These are phyloP conservation scores for Dunaliella sp. DNA, from an alignment of 139 green algal genomes.

Conservation along the genomic window DNA sequence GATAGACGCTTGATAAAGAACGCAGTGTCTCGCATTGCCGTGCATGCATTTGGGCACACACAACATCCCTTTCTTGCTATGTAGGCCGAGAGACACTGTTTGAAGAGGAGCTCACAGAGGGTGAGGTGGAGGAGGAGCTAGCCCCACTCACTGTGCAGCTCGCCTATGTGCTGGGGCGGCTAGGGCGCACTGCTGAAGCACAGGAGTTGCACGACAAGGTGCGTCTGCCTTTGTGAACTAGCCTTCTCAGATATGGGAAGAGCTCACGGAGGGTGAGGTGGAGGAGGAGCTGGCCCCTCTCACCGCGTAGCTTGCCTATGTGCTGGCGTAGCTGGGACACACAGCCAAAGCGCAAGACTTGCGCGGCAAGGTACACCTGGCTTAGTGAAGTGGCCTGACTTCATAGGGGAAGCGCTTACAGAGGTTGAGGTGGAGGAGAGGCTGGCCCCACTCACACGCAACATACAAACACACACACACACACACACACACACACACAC, in stretches of 20 bases:
- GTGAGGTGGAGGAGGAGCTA: conserved; percentile 86
- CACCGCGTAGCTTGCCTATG: conserved; percentile 53
- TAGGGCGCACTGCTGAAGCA: conserved; percentile 46
- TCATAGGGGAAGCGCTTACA: neutral
- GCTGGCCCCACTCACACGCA: neutral
- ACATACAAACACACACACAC: conserved; percentile 2
- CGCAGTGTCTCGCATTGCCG: no score
- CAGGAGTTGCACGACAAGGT: conserved; percentile 42
- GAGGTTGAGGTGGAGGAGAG: neutral
- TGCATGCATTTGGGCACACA: no score
- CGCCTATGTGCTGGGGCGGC: conserved; percentile 63
- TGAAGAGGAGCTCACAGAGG: conserved; percentile 82
- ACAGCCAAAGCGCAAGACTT: neutral
- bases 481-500: neutral
- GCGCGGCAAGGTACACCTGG: neutral
- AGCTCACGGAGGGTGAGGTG: no score
- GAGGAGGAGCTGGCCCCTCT: conserved; percentile 30
- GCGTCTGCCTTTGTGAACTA: neutral
- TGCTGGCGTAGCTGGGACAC: conserved; percentile 29
- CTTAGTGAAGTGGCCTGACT: neutral
- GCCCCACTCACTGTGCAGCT: conserved; percentile 78
- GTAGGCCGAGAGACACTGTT: conserved; percentile 80
- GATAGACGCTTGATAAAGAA: no score
- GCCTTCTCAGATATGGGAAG: no score
- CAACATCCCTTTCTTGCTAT: neutral